Evolutionary conservation across 2,329 filamentous ascomycete species (phyloP), one percentile per base, ranked within the genome.

Genomic region (Cytospora piceicola): DNA sequence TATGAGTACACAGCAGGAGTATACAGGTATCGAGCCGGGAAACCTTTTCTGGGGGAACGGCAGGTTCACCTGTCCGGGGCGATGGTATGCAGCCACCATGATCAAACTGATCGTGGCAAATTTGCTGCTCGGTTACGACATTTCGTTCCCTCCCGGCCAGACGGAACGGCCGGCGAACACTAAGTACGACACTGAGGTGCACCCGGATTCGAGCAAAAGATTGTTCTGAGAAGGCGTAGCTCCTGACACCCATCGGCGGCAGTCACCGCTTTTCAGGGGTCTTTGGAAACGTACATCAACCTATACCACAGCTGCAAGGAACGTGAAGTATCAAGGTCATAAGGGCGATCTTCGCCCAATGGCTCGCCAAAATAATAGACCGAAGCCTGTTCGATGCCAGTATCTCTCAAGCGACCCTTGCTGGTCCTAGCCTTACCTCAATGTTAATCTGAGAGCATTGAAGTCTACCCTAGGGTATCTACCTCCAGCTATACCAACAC

Each of bases 131-230:
- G 34, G 36, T 6, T 56, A 36, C 20, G 53, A 56, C 20, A 36
- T 56, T 56, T 56, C 53, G 2, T 56, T 56, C 17, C 53, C 53
- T n/a, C 53, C 53, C 30, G 53, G 53, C 20, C 53, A 56, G 9
- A 34, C 17, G 14, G 53, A 36, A 8, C 24, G 53, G 17, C 53
- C 53, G 17, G 8, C 2, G 20, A 56, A 56, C 20, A 2, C 4
- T 0, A 34, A 56, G 20, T 34, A 56, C 20, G 53, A 34, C 30
- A 34, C 29, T 1, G 20, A 34, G 4, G 53, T 56, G 7, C 53
- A 34, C 2, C 53, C 53, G n/a, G 53, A 56, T 17, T 34, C 17
- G 20, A 22, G 5, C 53, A 56, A 8, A 56, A 56, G 30, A n/a
- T 56, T 24, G 20, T 56, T 22, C n/a, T 49, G 42, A 49, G 5